Percentiles rank a stretch among this genome's conserved stretches.
Evolutionary conservation across 108 stramenopile genomes (phyloP).

Genomic region (Asterionellopsis glacialis): DNA sequence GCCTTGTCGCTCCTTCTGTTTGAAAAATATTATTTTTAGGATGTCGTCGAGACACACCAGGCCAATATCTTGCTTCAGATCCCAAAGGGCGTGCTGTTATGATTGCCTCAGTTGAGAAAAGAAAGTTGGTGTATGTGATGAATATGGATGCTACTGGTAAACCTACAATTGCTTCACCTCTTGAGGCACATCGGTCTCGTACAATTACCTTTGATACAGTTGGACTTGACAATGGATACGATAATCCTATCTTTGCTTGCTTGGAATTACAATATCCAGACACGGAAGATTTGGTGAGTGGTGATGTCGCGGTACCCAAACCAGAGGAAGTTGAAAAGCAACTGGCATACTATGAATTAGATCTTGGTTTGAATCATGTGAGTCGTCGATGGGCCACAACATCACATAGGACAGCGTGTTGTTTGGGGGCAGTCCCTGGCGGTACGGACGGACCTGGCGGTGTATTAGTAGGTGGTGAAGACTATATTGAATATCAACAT

Average conservation of each 20-base stretch:
- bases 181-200: slow-evolving; percentile 92
- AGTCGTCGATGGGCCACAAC: slow-evolving; percentile 83
- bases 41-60: slow-evolving; percentile 93
- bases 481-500: slow-evolving; percentile 90
- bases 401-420: slow-evolving; percentile 70
- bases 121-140: slow-evolving; percentile 95
- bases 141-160: slow-evolving; percentile 72
- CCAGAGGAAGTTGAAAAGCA: slow-evolving; percentile 47
- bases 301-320: slow-evolving; percentile 13
- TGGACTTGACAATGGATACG: slow-evolving; percentile 95
- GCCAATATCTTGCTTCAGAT: slow-evolving; percentile 94
- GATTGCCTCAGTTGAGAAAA: slow-evolving; percentile 91
- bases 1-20: slow-evolving; percentile 20
- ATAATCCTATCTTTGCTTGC: slow-evolving; percentile 96
- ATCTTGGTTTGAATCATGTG: slow-evolving; percentile 98
- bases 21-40: slow-evolving; percentile 42
- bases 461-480: slow-evolving; percentile 93
- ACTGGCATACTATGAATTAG: slow-evolving; percentile 96
- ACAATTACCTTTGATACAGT: slow-evolving; percentile 80
- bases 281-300: slow-evolving; percentile 45
- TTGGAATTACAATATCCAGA: slow-evolving; percentile 94
- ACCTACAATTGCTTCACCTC: slow-evolving; percentile 88
- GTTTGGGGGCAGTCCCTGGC: slow-evolving; percentile 90
- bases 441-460: slow-evolving; percentile 91
- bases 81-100: slow-evolving; percentile 91